Conservation (phyloP, 2,329 filamentous ascomycete species). For the Aureobasidium sp. region DNA sequence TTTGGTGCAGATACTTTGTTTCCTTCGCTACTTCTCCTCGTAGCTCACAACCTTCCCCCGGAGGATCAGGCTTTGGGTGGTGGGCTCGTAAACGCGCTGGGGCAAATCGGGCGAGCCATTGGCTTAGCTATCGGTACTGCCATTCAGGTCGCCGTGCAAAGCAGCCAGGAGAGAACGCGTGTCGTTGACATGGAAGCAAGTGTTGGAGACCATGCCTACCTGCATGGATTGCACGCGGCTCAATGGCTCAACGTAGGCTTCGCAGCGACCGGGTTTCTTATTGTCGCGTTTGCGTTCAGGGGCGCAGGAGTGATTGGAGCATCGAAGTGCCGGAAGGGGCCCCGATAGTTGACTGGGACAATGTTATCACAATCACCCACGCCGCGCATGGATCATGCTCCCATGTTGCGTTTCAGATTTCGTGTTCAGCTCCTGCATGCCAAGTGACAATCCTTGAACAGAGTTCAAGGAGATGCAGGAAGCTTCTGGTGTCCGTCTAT, state of each 20-base stretch:
- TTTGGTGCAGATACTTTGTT: conserved; percentile 61
- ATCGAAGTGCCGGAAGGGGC: not conserved
- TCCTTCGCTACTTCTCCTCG: conserved; percentile 59
- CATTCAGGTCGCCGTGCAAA: conserved; percentile 53
- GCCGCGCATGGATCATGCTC: not conserved
- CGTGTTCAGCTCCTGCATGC: not conserved
- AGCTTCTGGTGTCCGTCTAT: not conserved
- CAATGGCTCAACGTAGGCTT: conserved; percentile 36
- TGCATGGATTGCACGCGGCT: conserved; percentile 32
- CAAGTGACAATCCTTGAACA: not conserved
- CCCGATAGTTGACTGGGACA: not conserved
- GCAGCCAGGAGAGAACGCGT: conserved; percentile 27
- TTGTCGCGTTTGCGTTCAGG: conserved; percentile 29
- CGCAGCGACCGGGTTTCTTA: conserved; percentile 27
- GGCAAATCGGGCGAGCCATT: conserved; percentile 59
- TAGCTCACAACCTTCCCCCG: conserved; percentile 52
- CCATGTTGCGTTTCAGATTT: not conserved
- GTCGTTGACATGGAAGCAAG: conserved; percentile 20
- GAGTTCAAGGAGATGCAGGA: not conserved
- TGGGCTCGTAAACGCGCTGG: conserved; percentile 59
- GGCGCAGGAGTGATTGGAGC: conserved; percentile 25
- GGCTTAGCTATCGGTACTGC: conserved; percentile 59
- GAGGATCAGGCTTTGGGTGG: conserved; percentile 63
- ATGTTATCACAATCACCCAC: not conserved
- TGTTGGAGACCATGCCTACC: conserved; percentile 25